phyloP scores from a whole-genome alignment of 2,329 filamentous ascomycete genomes.

The Fonsecaea nubica region DNA sequence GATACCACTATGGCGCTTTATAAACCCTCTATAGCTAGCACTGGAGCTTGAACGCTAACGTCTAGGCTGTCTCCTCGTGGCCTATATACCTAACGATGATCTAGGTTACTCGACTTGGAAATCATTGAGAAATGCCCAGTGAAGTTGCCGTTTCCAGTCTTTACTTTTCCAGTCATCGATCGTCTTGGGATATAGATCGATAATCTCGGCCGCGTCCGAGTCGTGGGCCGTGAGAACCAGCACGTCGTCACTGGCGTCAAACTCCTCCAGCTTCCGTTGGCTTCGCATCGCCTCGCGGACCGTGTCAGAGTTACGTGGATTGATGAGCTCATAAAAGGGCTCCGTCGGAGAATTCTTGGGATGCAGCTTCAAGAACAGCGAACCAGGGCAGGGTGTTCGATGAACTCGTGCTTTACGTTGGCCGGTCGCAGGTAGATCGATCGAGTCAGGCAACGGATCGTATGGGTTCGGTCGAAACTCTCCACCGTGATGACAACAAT shows the following conservation, averaged over 20 bases:
- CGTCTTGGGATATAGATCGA: constrained; percentile 42
- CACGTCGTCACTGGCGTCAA: constrained; percentile 42
- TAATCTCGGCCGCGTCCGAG: constrained; percentile 33
- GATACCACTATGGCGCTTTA: too few species aligned
- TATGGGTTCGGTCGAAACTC: constrained; percentile 48
- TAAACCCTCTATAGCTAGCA: too few species aligned
- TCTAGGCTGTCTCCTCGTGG: too few species aligned
- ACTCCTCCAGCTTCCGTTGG: constrained; percentile 40
- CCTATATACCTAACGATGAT: background rate
- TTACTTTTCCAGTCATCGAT: constrained; percentile 43
- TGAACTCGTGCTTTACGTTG: background rate
- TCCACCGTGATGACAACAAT: constrained; percentile 52
- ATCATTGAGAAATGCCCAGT: constrained; percentile 19
- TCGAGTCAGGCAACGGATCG: constrained; percentile 45
- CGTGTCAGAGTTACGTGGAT: constrained; percentile 40
- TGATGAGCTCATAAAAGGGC: constrained; percentile 35
- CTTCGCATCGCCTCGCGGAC: constrained; percentile 40
- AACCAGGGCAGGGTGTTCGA: constrained; percentile 17
- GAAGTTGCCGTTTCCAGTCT: background rate
- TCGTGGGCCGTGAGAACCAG: constrained; percentile 46
- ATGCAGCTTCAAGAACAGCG: constrained; percentile 23
- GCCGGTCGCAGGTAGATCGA: constrained; percentile 25
- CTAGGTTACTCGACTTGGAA: constrained; percentile 4
- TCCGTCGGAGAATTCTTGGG: constrained; percentile 10
- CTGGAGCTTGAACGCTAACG: too few species aligned